Evolutionary conservation across 2,329 filamentous ascomycete genomes (phyloP), one percentile per base, ranked within the genome.

Genomic region (Penicillium sp.): DNA sequence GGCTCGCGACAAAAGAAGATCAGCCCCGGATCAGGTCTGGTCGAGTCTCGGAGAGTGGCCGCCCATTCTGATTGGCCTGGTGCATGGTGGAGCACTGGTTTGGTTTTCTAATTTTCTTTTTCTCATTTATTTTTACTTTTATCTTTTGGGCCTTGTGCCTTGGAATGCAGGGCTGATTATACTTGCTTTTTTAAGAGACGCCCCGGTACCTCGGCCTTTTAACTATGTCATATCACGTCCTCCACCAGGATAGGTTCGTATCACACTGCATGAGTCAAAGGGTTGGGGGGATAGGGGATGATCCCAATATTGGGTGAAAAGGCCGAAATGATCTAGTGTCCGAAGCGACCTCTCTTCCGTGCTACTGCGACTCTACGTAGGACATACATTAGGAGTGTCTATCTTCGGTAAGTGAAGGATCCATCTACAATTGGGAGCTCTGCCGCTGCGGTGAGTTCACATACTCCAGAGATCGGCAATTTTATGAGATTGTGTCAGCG

Each of bases 391-490:
- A 19, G 35, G 26, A 13, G 11, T 42, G 48, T 29, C 35, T 42
- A 27, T 50, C 47, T 42, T 50, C 26, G 35, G 48, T 42, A 42
- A 42, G 16, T 37, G 9, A 27, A 39, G 48, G 48, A 42, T 42
- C 48, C 33, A 50, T 33, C 19, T 31, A n/a, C 25, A 42, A 37
- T 21, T 33, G 39, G 31, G 19, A 37, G 21, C 25, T 46, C 39
- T 53, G 50, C 50, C 50, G 50, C 49, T 33, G 39, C 54, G 57
- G 62, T 59, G 61, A 64, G 55, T 43, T 55, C 54, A 57, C 60
- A 60, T 63, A 57, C 60, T 58, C 39, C 37, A 45, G 54, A 54
- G 62, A 66, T 66, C 63, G 63, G 61, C 63, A 61, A 29, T 57
- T 58, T 37, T 37, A 50, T 55, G 37, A 47, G 42, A 58, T 50